Conservation (phyloP, 345 rosid genomes). For the Hirschfeldia incana region DNA sequence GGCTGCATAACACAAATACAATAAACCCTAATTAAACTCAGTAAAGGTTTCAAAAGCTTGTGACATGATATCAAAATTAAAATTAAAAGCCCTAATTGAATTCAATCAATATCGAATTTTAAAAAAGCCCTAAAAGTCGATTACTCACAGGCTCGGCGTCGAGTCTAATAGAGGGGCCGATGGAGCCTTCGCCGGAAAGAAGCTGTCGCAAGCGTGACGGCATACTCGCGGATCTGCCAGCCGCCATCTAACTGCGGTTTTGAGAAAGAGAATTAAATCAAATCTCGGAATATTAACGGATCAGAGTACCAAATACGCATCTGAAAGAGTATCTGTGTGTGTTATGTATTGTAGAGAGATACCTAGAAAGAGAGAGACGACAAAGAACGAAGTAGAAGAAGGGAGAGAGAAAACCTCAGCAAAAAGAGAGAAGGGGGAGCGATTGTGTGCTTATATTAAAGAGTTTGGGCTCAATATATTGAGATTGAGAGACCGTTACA, state of each 20-base stretch:
- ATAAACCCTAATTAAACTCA: neutral
- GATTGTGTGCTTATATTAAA: neutral
- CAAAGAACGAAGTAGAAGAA: neutral
- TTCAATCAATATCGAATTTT: neutral
- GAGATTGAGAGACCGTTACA: too few species aligned
- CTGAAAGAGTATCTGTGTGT: neutral
- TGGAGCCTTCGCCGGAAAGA: constrained; percentile 75
- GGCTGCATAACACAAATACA: constrained; percentile 57
- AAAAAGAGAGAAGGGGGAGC: neutral
- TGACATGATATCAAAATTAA: neutral
- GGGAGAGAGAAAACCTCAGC: neutral
- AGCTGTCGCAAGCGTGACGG: constrained; percentile 91
- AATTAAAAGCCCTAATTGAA: neutral
- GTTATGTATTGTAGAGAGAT: neutral
- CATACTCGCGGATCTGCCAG: constrained; percentile 84
- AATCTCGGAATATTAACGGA: neutral
- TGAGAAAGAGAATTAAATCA: neutral
- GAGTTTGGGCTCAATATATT: neutral
- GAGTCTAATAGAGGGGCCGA: constrained; percentile 72
- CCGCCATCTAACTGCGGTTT: constrained; percentile 48
- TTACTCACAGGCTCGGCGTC: constrained; percentile 86
- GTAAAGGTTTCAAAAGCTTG: neutral
- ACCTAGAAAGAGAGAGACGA: neutral
- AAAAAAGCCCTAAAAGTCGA: neutral
- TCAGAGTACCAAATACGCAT: neutral